These are phyloP conservation scores for Trypanosomatidae sp. DNA, from an alignment of 208 protist species.

Conservation along the genomic window DNA sequence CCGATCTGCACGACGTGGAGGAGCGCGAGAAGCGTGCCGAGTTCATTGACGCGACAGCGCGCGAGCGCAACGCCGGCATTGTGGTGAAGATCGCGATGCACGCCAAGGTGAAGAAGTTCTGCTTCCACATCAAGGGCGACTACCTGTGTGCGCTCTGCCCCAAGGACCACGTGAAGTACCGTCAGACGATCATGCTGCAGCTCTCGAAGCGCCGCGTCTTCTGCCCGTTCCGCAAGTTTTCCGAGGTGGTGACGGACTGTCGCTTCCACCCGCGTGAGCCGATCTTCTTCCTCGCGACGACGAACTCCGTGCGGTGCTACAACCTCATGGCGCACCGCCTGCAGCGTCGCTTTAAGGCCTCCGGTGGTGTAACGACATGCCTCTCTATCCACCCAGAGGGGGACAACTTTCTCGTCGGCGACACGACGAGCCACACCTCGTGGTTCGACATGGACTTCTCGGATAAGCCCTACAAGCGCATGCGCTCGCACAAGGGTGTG, in stretches of 20 bases:
- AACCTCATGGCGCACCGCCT: conserved; percentile 97
- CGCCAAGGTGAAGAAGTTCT: conserved; percentile 88
- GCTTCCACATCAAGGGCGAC: conserved; percentile 89
- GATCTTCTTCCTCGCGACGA: conserved; percentile 98
- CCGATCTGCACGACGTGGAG: conserved; percentile 84
- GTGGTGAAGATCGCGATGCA: conserved; percentile 90
- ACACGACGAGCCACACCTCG: conserved; percentile 88
- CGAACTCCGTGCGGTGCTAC: conserved; percentile 96
- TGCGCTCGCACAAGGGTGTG: conserved; percentile 94
- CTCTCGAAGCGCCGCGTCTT: conserved; percentile 92
- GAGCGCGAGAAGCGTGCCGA: conserved; percentile 89
- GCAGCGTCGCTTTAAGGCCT: conserved; percentile 94
- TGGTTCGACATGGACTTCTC: conserved; percentile 99
- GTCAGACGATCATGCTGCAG: conserved; percentile 93
- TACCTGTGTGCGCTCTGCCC: conserved; percentile 92
- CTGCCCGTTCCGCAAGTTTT: conserved; percentile 93
- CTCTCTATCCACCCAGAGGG: conserved; percentile 97
- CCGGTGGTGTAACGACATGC: conserved; percentile 88
- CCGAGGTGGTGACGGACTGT: conserved; percentile 91
- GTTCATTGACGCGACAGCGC: conserved; percentile 81
- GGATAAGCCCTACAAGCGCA: conserved; percentile 96
- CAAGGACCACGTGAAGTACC: conserved; percentile 93
- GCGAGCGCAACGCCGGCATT: conserved; percentile 83
- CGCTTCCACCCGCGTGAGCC: conserved; percentile 98
- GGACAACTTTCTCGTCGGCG: conserved; percentile 96